Conservation (phyloP, 805 yeast species). For the Suhomyces sp. region DNA sequence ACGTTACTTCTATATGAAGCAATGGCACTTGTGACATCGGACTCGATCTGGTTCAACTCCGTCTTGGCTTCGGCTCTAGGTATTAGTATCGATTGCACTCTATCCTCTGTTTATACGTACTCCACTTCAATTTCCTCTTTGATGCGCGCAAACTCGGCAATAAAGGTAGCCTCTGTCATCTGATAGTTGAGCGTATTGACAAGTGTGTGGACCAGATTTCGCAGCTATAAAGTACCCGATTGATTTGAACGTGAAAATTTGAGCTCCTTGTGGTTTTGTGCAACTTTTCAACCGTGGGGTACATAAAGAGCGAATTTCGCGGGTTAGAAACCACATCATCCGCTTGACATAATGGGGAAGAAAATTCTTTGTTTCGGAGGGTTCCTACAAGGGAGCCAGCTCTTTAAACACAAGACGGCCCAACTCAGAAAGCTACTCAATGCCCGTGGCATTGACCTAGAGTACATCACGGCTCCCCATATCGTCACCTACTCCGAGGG, state of each 20-base stretch:
- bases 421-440: conserved; percentile 27
- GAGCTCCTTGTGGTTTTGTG: not conserved
- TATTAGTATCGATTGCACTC: not conserved
- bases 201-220: not conserved
- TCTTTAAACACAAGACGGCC: conserved; percentile 32
- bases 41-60: not conserved
- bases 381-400: conserved; percentile 33
- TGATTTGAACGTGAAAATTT: not conserved
- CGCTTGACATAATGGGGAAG: not conserved
- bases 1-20: not conserved
- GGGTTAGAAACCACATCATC: not conserved
- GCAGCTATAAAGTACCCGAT: not conserved
- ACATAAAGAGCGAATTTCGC: not conserved
- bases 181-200: not conserved
- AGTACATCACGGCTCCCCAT: conserved; percentile 34
- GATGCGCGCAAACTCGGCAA: conserved; percentile 8
- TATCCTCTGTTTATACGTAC: conserved; percentile 1
- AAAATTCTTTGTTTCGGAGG: conserved; percentile 36
- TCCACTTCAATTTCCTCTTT: conserved; percentile 9
- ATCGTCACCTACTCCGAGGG: not conserved
- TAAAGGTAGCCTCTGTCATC: not conserved
- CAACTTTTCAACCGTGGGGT: not conserved
- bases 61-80: not conserved
- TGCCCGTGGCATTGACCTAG: conserved; percentile 25
- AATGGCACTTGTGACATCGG: not conserved